Conservation (phyloP, 1,284 basidiomycete species). For the Earliella scabrosa region DNA sequence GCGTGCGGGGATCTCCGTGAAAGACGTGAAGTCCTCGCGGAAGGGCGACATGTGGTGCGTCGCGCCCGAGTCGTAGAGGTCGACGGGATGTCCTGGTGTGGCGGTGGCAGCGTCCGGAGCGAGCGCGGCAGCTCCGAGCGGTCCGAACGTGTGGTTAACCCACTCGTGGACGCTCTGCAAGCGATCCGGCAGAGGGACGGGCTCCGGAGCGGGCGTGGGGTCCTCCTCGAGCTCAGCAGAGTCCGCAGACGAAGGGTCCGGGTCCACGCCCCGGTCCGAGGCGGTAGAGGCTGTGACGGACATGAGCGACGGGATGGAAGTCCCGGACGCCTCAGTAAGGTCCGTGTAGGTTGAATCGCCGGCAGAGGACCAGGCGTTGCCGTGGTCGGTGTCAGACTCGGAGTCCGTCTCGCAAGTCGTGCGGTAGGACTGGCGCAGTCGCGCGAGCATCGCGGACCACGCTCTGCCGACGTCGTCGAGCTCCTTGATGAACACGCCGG, state of each 20-base stretch:
- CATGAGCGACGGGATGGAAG: constrained; percentile 4
- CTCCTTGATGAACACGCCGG: neutral
- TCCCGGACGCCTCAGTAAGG: constrained; percentile 3
- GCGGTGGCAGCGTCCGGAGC: neutral
- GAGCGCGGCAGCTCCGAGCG: neutral
- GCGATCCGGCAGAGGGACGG: neutral
- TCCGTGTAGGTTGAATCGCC: neutral
- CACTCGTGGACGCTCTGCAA: neutral
- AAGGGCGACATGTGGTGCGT: constrained; percentile 39
- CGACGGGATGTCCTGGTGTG: neutral
- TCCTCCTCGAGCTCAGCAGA: neutral
- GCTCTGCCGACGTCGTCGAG: neutral
- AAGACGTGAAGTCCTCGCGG: constrained; percentile 27
- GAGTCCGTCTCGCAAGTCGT: neutral
- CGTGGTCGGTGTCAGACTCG: neutral
- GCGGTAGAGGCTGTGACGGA: neutral
- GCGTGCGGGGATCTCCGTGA: constrained; percentile 24
- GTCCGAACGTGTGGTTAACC: neutral
- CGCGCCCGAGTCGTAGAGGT: constrained; percentile 40
- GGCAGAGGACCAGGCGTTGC: neutral
- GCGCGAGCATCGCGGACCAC: neutral
- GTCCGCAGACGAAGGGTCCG: too few species aligned
- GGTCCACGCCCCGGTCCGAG: neutral
- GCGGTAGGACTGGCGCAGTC: neutral
- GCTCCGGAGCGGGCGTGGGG: neutral